Evolutionary conservation across 495 filamentous ascomycete genomes (phyloP).

Genomic region (Podospora anserina): DNA sequence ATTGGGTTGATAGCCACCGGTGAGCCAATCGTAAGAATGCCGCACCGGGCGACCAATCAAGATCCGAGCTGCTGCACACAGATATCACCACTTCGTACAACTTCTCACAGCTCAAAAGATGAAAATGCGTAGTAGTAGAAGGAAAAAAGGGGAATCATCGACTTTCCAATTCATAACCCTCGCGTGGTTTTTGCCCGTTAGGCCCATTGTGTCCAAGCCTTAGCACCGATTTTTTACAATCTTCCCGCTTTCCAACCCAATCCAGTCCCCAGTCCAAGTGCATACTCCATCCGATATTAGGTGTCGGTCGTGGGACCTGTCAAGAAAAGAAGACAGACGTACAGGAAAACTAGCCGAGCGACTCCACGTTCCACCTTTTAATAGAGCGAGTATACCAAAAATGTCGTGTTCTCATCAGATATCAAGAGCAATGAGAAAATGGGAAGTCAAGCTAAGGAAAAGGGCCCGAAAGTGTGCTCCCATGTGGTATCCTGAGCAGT

Average conservation of each 20-base stretch:
- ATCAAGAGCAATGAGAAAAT: slow-evolving; percentile 6
- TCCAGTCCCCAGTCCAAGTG: not conserved
- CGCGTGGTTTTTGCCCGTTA: not conserved
- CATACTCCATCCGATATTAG: not conserved
- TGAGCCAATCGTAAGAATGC: not conserved
- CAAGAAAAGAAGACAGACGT: not conserved
- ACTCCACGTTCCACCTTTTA: not conserved
- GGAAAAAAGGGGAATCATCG: not conserved
- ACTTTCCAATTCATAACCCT: not conserved
- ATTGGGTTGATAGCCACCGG: not conserved
- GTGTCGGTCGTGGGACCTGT: not conserved
- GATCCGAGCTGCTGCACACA: not conserved
- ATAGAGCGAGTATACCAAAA: slow-evolving; percentile 16
- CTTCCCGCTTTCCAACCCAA: not conserved
- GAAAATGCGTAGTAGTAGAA: not conserved
- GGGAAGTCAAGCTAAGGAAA: slow-evolving; percentile 15
- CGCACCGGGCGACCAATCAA: not conserved
- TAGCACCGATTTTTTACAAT: not conserved
- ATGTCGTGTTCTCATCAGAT: slow-evolving; percentile 24
- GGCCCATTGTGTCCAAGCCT: not conserved
- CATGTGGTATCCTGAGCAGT: slow-evolving; percentile 31
- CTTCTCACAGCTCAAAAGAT: not conserved
- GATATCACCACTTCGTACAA: not conserved
- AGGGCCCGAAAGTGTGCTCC: slow-evolving; percentile 17
- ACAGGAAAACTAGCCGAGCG: not conserved